Evolutionary conservation across 2,329 filamentous ascomycete genomes (phyloP).

Genomic region (Phyllosticta ampelicida): DNA sequence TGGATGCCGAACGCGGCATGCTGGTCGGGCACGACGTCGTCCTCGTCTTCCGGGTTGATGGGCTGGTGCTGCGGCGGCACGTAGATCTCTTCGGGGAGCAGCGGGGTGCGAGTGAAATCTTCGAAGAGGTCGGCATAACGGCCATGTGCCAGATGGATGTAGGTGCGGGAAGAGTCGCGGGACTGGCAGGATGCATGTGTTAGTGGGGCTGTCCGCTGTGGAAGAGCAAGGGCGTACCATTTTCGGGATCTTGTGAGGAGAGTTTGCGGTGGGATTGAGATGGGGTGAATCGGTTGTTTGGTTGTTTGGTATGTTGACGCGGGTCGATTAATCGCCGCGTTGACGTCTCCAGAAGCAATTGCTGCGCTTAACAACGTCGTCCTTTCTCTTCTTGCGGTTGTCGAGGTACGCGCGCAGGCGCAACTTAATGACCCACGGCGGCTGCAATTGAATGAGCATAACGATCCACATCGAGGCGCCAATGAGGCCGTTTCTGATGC

Average conservation of each 20-base stretch:
- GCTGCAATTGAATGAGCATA: constrained; percentile 8
- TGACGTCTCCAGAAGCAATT: background rate
- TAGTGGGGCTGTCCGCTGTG: constrained; percentile 12
- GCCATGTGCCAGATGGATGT: constrained; percentile 62
- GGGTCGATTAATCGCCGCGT: background rate
- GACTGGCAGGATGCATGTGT: constrained; percentile 25
- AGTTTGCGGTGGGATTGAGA: background rate
- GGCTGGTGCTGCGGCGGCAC: constrained; percentile 72
- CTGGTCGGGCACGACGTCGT: constrained; percentile 79
- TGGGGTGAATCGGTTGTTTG: background rate
- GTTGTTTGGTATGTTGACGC: background rate
- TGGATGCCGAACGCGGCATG: constrained; percentile 81
- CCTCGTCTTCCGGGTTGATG: constrained; percentile 78
- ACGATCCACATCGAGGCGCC: constrained; percentile 7
- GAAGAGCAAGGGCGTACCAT: background rate
- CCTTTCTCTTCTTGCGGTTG: constrained; percentile 3
- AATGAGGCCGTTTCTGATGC: constrained; percentile 5
- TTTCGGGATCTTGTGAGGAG: background rate
- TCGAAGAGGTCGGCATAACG: constrained; percentile 72
- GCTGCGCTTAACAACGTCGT: background rate
- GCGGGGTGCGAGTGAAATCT: constrained; percentile 34
- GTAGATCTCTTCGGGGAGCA: constrained; percentile 59
- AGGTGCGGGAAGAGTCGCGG: constrained; percentile 66
- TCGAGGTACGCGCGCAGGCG: constrained; percentile 7
- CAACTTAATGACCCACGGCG: constrained; percentile 4